Percentiles rank a stretch among this genome's conserved stretches.
phyloP scores from a whole-genome alignment of 768 basidiomycete genomes.

The Tephrocybe sp. region DNA sequence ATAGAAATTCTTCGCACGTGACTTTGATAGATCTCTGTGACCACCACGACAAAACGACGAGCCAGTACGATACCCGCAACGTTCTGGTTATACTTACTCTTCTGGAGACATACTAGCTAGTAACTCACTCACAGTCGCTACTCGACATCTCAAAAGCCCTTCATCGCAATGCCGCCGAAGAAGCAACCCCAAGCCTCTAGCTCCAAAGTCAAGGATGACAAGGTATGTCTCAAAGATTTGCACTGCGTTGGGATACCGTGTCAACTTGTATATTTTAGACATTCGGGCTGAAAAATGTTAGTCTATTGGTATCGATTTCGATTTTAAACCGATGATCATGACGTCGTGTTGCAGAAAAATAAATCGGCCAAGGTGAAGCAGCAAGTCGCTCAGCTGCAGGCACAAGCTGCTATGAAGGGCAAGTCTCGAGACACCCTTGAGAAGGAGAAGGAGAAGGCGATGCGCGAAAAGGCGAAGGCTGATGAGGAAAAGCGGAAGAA shows the following conservation, averaged over 20 bases:
- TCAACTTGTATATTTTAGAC: constrained; percentile 15
- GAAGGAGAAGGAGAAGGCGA: constrained; percentile 82
- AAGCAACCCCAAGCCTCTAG: constrained; percentile 21
- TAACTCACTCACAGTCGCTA: constrained; percentile 7
- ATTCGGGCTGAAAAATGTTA: constrained; percentile 22
- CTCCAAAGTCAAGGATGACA: constrained; percentile 23
- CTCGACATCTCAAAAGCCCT: background rate
- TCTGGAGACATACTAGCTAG: no score
- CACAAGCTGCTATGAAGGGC: constrained; percentile 69
- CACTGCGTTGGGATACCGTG: constrained; percentile 1
- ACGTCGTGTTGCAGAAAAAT: constrained; percentile 64
- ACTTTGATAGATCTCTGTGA: background rate
- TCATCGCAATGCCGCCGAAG: constrained; percentile 21
- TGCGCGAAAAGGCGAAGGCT: constrained; percentile 68
- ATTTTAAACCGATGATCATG: constrained; percentile 9
- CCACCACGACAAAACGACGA: no score
- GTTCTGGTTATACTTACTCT: no score
- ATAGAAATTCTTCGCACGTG: background rate
- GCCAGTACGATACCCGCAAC: no score
- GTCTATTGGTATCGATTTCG: background rate
- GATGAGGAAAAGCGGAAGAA: constrained; percentile 84
- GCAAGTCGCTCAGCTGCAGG: constrained; percentile 75
- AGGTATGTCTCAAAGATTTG: constrained; percentile 13
- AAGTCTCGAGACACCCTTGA: constrained; percentile 78
- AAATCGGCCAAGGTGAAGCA: constrained; percentile 92